Evolutionary conservation across 1,139 yeast species (phyloP).

Genomic region (Pichia norvegensis): DNA sequence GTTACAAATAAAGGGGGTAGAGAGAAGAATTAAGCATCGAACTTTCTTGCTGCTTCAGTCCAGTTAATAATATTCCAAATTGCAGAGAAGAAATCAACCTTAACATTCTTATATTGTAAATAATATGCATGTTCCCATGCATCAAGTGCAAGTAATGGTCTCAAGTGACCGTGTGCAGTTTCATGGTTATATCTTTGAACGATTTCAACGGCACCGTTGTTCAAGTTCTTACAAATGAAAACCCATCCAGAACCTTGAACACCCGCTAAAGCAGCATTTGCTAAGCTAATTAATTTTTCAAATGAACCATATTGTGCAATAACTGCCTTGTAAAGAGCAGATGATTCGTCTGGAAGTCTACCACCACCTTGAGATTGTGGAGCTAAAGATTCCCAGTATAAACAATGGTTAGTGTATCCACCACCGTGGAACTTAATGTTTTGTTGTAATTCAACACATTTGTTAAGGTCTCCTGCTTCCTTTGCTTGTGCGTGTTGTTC

Average conservation of each 20-base stretch:
- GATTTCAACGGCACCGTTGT: slow-evolving; percentile 74
- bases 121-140: slow-evolving; percentile 99
- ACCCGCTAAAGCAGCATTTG: slow-evolving; percentile 80
- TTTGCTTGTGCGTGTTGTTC: slow-evolving; percentile 74
- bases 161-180: slow-evolving; percentile 64
- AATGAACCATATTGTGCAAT: slow-evolving; percentile 64
- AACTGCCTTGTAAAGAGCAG: slow-evolving; percentile 58
- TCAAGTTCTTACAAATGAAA: slow-evolving; percentile 81
- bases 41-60: slow-evolving; percentile 84
- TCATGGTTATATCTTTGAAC: slow-evolving; percentile 89
- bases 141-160: slow-evolving; percentile 87
- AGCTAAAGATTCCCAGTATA: slow-evolving; percentile 89
- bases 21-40: slow-evolving; percentile 23
- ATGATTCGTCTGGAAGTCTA: slow-evolving; percentile 55
- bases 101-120: slow-evolving; percentile 90
- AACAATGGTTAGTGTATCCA: slow-evolving; percentile 79
- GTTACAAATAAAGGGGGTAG: neutral
- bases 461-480: slow-evolving; percentile 54
- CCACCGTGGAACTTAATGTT: slow-evolving; percentile 92
- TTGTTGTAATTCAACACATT: slow-evolving; percentile 66
- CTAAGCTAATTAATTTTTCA: slow-evolving; percentile 58
- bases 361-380: slow-evolving; percentile 84
- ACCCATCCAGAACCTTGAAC: slow-evolving; percentile 99
- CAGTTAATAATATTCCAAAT: slow-evolving; percentile 97
- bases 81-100: slow-evolving; percentile 91